Percentiles rank a stretch among this genome's conserved stretches.
Evolutionary conservation across 75 land plant genomes (phyloP).

Genomic region (Cunninghamia lanceolata): DNA sequence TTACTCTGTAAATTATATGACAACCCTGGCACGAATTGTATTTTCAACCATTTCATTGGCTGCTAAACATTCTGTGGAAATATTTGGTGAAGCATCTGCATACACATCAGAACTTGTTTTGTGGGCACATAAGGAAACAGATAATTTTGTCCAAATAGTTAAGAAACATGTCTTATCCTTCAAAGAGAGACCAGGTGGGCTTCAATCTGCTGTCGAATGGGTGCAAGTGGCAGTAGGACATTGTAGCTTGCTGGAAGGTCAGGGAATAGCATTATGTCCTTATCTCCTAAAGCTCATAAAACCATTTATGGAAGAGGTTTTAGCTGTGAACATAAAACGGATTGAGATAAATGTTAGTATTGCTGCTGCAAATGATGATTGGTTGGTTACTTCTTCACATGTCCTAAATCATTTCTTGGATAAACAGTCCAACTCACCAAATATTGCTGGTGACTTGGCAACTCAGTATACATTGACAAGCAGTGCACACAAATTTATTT

Average conservation of each 20-base stretch:
- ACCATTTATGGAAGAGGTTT: slow-evolving; percentile 65
- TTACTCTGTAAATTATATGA: slow-evolving; percentile 49
- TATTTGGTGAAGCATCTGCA: slow-evolving; percentile 51
- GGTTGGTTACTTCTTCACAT: slow-evolving; percentile 29
- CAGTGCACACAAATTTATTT: slow-evolving; percentile 60
- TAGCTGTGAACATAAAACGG: slow-evolving; percentile 58
- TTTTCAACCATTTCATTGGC: slow-evolving; percentile 59
- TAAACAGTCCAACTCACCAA: slow-evolving; percentile 15
- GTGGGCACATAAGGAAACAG: slow-evolving; percentile 66
- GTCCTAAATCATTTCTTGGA: not conserved
- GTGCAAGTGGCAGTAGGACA: slow-evolving; percentile 65
- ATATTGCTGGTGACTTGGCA: slow-evolving; percentile 30
- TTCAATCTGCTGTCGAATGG: slow-evolving; percentile 68
- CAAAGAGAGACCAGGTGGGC: slow-evolving; percentile 52
- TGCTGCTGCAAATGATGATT: slow-evolving; percentile 46
- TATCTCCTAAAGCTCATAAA: slow-evolving; percentile 58
- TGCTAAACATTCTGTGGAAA: slow-evolving; percentile 39
- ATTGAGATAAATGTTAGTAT: slow-evolving; percentile 46
- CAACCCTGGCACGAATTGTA: slow-evolving; percentile 49
- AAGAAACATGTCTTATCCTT: slow-evolving; percentile 63
- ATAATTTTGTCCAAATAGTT: slow-evolving; percentile 53
- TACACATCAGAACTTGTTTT: slow-evolving; percentile 56
- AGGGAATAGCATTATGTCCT: slow-evolving; percentile 65
- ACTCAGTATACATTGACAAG: slow-evolving; percentile 34
- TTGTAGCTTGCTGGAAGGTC: slow-evolving; percentile 66